Base-by-base conservation (phyloP, 306 rosid species). In the Potentilla sterilis region DNA sequence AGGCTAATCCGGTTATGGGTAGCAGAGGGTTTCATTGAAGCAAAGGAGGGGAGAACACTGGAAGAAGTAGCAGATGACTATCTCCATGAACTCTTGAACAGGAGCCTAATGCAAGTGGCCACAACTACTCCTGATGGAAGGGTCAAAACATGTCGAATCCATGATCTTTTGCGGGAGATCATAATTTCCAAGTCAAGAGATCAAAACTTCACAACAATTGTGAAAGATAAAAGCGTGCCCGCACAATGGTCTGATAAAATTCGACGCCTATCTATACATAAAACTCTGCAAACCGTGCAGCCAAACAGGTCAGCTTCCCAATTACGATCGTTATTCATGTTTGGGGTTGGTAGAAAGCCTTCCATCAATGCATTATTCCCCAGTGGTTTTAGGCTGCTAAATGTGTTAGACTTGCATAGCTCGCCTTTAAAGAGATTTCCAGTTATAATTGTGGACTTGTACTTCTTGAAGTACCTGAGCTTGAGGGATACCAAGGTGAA, bases 61-160 rank as follows among this genome's bases (percentile, higher is more conserved):
- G 95, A 90, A 84, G 83, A 80, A 40, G 90, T 87, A 58, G 95
- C 92, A 59, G 85, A 84, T 28, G 79, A 86, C 78, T 89, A 89
- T 79, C 83, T 87, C 73, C 80, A 81, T 70, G 95, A 87, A 78
- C 89, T 89, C 41, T 47, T 87, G 86, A 80, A 81, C 79, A 82
- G 95, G 79, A 87, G 80, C 75, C 74, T 89, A 67, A 74, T 89
- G 74, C 90, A 86, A 79, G 79, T 80, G 41, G 83, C 83, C 6
- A 75, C 77, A 21, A 63, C 83, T 9, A 80, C 80, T 11, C 67
- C 77, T 5, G 83, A 80, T 42, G 83, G 83, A 43, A 69, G 83
- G 77, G 80, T 49, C 59, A 80, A 75, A 70, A 80, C 73, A 28
- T 80, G 77, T 70, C 78, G 83, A 51, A 78, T 88, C 42, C 93